Percentiles rank a stretch among this genome's conserved stretches.
These are phyloP conservation scores for Arabidopsis arenosa DNA, from an alignment of 345 rosid species.

Conservation along the genomic window DNA sequence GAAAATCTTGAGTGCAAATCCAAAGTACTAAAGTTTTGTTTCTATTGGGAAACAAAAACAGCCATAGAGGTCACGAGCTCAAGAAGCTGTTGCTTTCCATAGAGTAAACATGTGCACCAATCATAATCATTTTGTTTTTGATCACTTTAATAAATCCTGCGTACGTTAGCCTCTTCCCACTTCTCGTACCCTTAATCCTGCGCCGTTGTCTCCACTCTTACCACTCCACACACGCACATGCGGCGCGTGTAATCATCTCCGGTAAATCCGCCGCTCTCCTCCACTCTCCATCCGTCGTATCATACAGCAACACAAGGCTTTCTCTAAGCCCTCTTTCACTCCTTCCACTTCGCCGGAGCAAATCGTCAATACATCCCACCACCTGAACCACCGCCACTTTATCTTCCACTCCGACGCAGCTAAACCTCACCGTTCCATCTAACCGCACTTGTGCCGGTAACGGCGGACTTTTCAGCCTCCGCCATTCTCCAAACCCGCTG, in stretches of 20 bases:
- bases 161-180: conserved; percentile 29
- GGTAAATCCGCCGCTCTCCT: conserved; percentile 76
- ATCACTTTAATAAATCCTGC: conserved; percentile 15
- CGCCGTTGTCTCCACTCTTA: conserved; percentile 34
- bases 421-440: conserved; percentile 78
- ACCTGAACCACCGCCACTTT: conserved; percentile 81
- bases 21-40: too few species aligned
- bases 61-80: conserved; percentile 39
- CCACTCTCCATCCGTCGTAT: conserved; percentile 68
- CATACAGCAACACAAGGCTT: conserved; percentile 71
- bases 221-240: conserved; percentile 74
- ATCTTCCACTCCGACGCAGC: conserved; percentile 69
- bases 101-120: conserved; percentile 35
- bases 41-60: conserved; percentile 14
- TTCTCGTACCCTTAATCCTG: conserved; percentile 23
- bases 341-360: conserved; percentile 79
- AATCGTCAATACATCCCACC: conserved; percentile 78
- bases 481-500: conserved; percentile 73
- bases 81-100: conserved; percentile 16
- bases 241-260: conserved; percentile 79
- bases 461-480: conserved; percentile 75
- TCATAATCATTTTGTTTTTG: conserved; percentile 36
- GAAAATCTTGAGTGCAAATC: too few species aligned
- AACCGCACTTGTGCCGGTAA: conserved; percentile 71
- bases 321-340: conserved; percentile 60